Evolutionary conservation across 441 rosid species (phyloP), one percentile per base, ranked within the genome.

Genomic region (Erodium trifolium): DNA sequence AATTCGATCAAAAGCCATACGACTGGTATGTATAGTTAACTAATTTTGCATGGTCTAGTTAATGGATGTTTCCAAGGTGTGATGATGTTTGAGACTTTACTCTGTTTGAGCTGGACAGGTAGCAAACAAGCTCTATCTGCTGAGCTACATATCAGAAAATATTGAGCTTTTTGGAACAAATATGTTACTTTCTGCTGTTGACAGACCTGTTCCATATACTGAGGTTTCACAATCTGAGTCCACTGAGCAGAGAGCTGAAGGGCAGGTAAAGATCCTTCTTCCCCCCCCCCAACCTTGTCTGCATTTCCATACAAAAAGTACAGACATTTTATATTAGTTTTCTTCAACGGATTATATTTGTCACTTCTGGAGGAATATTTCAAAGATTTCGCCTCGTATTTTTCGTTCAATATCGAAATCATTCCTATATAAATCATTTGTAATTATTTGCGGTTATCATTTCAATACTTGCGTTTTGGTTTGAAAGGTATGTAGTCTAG

Each of bases 81-180:
- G 43, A 29, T 47, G 69, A 67, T 37, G 47, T 14, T 43, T 45
- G 59, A 41, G 68, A 11, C 37, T 63, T 68, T 51, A 31, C 66
- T 14, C 64, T 37, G 64, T 71, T 68, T 80, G 70, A 81, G 49
- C 37, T 84, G 82, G 71, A 71, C 82, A 96, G 99, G 99, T 93
- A 75, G 88, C 99, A 19, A 96, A 96, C 82, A 93, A 96, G 82
- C 96, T 96, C 68, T 93, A 84, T 87, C 97, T 84, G 79, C 80
- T 96, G 67, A 74, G 84, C 81, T 91, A 84, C 75, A 77, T 84
- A 81, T 75, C 97, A 31, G 90, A 84, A 67, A 82, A 78, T 66
- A 92, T 96, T 77, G 97, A 96, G 86, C 85, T 89, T 73, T 96
- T 85, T 85, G 98, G 98, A 65, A 89, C 86, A 76, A 81, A 81